Percentiles rank a stretch among this genome's conserved stretches.
Evolutionary conservation across 75 land plant species (phyloP).

Genomic region (Isoetes taiwanensis): DNA sequence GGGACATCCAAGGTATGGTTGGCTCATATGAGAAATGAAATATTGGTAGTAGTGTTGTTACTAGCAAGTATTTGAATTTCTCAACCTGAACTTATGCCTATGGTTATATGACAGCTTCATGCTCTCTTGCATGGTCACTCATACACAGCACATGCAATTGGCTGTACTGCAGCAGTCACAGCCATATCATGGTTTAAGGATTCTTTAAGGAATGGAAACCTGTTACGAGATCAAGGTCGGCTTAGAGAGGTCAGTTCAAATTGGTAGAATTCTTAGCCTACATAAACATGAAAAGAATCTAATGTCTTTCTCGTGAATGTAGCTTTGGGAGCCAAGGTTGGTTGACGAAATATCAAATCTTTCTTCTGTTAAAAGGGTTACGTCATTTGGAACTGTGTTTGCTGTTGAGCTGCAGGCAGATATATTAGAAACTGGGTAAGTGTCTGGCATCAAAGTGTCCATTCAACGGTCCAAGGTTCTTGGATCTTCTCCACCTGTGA

Average conservation of each 20-base stretch:
- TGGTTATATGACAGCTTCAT: constrained; percentile 43
- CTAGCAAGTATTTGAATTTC: neutral
- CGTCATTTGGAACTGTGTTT: constrained; percentile 67
- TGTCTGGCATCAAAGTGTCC: neutral
- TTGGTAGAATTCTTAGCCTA: neutral
- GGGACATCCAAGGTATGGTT: constrained; percentile 67
- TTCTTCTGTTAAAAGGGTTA: constrained; percentile 61
- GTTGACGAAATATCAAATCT: constrained; percentile 55
- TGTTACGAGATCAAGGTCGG: constrained; percentile 22
- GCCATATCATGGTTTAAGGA: constrained; percentile 78
- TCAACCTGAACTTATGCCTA: neutral
- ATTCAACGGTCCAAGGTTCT: neutral
- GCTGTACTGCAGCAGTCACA: constrained; percentile 69
- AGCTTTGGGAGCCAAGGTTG: constrained; percentile 77
- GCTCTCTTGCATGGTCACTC: constrained; percentile 96
- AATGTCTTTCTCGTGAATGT: constrained; percentile 11
- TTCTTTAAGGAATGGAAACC: constrained; percentile 46
- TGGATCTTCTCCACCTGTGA: neutral
- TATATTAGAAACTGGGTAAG: constrained; percentile 54
- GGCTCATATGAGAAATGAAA: too few species aligned
- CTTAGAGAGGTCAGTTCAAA: constrained; percentile 44
- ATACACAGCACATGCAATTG: constrained; percentile 85
- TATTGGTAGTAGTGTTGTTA: too few species aligned
- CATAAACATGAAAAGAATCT: constrained; percentile 2
- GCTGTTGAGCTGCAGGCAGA: constrained; percentile 65